Evolutionary conservation across 108 stramenopile genomes (phyloP).

Genomic region (Pseudonitzschia pungens): DNA sequence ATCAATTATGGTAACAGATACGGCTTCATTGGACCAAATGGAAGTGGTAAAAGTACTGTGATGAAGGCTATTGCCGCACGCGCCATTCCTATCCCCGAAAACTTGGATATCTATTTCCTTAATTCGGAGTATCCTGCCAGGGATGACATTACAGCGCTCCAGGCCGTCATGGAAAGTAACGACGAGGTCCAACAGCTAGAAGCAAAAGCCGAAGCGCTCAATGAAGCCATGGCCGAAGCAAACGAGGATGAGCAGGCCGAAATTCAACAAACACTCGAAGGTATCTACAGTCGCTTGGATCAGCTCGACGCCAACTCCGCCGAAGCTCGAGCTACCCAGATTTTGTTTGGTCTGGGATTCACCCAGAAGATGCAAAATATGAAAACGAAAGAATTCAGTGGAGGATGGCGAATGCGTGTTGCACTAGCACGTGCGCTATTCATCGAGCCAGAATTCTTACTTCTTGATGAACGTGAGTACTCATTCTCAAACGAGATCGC

Average conservation of each 20-base stretch:
- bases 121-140: conserved; percentile 93
- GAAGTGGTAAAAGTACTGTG: conserved; percentile 86
- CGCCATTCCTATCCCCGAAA: conserved; percentile 95
- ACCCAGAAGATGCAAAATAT: conserved; percentile 89
- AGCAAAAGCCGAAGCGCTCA: conserved; percentile 83
- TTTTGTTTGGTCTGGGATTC: conserved; percentile 97
- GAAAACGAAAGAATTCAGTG: conserved; percentile 94
- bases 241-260: conserved; percentile 82
- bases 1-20: conserved; percentile 96
- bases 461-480: conserved; percentile 80
- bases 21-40: conserved; percentile 81
- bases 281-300: conserved; percentile 95
- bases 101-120: conserved; percentile 96
- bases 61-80: conserved; percentile 96
- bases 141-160: conserved; percentile 92
- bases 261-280: conserved; percentile 64
- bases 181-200: conserved; percentile 89
- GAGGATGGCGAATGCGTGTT: conserved; percentile 99
- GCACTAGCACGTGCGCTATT: conserved; percentile 95
- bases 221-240: conserved; percentile 86
- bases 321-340: conserved; percentile 94
- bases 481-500: neutral
- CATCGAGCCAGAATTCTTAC: conserved; percentile 91
- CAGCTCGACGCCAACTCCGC: conserved; percentile 94
- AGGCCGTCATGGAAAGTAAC: conserved; percentile 94